Evolutionary conservation across 1,284 basidiomycete genomes (phyloP), one percentile per base, ranked within the genome.

Genomic region (Boletus semigastroideus): DNA sequence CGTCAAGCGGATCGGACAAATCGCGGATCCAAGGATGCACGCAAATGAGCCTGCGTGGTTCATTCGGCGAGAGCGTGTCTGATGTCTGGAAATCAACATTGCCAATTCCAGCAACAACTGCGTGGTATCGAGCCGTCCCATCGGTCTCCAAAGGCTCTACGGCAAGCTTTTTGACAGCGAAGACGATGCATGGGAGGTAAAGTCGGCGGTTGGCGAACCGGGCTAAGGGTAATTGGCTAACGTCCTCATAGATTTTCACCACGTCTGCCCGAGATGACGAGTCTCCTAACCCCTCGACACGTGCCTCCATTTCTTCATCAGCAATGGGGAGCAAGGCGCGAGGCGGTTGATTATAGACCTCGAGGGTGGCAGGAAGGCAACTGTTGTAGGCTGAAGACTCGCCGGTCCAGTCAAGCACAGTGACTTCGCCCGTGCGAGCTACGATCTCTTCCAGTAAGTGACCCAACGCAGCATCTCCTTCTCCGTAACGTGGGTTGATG

Each of bases 391-490:
- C 6, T 14, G 51, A 52, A 8, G 41, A 34, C 16, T 28, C 44
- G 34, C 49, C 51, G 0, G 16, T 27, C 51, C 51, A 52, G 2
- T 22, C 28, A 5, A 52, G 49, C 17, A 44, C 41, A 8, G 42
- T 30, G 25, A 53, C 41, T 4, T 52, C 37, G 6, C 51, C 31
- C 2, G 51, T 53, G 20, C 37, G 51, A 22, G 41, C 9, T 1
- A 53, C 36, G 5, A 40, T 52, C 30, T 52, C 50, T 22, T 53
- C 51, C 30, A 53, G 10, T 6, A 52, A 14, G 3, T 46, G 51
- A 2, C 51, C 42, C 17, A 53, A 11, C 0, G 51, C 51, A 1
- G 12, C 19, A 11, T 45, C 19, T 8, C 51, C 41, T 34, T 53
- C 50, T 14, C 41, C 50, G 10, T 53, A 52, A 5, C 13, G 11